phyloP scores from a whole-genome alignment of 768 basidiomycete genomes.

The Rickenella mellea region DNA sequence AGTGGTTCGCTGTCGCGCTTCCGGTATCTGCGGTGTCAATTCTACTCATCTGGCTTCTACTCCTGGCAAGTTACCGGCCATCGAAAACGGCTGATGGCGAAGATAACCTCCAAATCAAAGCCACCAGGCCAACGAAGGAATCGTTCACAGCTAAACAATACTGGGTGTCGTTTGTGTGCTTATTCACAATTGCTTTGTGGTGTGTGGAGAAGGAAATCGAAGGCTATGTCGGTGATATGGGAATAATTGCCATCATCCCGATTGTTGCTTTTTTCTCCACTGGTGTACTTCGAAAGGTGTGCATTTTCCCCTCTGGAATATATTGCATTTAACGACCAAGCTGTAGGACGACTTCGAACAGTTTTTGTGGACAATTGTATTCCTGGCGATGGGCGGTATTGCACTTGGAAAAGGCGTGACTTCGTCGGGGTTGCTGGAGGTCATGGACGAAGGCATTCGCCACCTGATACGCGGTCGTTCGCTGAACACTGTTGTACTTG shows the following conservation, averaged over 20 bases:
- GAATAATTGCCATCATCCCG: slow-evolving; percentile 89
- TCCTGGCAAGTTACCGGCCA: slow-evolving; percentile 75
- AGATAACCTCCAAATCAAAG: slow-evolving; percentile 73
- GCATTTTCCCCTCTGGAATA: slow-evolving; percentile 3
- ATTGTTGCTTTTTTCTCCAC: slow-evolving; percentile 91
- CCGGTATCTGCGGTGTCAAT: slow-evolving; percentile 86
- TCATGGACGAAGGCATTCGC: slow-evolving; percentile 59
- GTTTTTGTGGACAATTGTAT: slow-evolving; percentile 90
- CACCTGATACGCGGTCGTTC: slow-evolving; percentile 49
- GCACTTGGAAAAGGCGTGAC: slow-evolving; percentile 90
- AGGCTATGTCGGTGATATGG: slow-evolving; percentile 85
- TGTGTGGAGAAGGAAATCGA: slow-evolving; percentile 78
- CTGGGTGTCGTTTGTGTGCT: slow-evolving; percentile 78
- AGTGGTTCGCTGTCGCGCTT: slow-evolving; percentile 90
- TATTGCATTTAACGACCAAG: background rate
- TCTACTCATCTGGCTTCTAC: slow-evolving; percentile 83
- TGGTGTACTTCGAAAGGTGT: slow-evolving; percentile 86
- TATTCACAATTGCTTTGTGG: slow-evolving; percentile 84
- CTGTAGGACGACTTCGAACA: slow-evolving; percentile 88
- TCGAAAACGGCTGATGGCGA: slow-evolving; percentile 63
- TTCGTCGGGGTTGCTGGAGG: slow-evolving; percentile 77
- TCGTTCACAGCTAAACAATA: slow-evolving; percentile 77
- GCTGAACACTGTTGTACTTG: slow-evolving; percentile 61
- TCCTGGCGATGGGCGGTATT: slow-evolving; percentile 96
- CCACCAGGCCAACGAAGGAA: slow-evolving; percentile 78